Evolutionary conservation across 2,329 filamentous ascomycete genomes (phyloP).

Genomic region (Fusarium poae): DNA sequence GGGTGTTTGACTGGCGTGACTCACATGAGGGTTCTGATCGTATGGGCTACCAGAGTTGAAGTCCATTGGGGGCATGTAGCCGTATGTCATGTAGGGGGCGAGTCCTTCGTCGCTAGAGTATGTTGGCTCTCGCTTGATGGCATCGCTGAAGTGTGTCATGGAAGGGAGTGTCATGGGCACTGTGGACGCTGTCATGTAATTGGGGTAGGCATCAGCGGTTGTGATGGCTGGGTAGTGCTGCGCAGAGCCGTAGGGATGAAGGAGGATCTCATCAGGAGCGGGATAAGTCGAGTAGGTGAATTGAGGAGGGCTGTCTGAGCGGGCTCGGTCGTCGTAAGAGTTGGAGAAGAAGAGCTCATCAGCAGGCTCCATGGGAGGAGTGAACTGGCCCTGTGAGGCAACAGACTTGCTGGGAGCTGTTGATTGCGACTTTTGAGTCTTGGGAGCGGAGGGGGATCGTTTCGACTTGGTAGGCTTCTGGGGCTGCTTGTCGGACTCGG

Average conservation of each 20-base stretch:
- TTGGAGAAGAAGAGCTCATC: slow-evolving; percentile 76
- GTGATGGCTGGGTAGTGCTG: slow-evolving; percentile 66
- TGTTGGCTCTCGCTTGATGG: slow-evolving; percentile 73
- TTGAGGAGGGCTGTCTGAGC: slow-evolving; percentile 78
- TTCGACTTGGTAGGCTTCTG: slow-evolving; percentile 51
- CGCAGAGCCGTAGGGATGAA: slow-evolving; percentile 69
- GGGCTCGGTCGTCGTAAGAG: slow-evolving; percentile 73
- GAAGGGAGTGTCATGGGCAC: slow-evolving; percentile 72
- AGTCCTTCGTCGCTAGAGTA: slow-evolving; percentile 70
- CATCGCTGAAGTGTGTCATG: slow-evolving; percentile 73
- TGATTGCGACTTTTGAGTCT: slow-evolving; percentile 50
- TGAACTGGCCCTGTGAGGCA: slow-evolving; percentile 67
- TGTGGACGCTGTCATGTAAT: slow-evolving; percentile 66
- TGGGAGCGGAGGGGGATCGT: slow-evolving; percentile 47
- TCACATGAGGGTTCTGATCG: slow-evolving; percentile 81
- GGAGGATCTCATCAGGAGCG: slow-evolving; percentile 73
- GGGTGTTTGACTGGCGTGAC: slow-evolving; percentile 62
- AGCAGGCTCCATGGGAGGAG: slow-evolving; percentile 69
- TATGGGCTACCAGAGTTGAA: slow-evolving; percentile 72
- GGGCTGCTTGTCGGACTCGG: slow-evolving; percentile 52
- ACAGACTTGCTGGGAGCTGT: slow-evolving; percentile 55
- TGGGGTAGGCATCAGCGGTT: slow-evolving; percentile 65
- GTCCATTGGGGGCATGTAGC: slow-evolving; percentile 74
- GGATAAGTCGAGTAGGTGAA: slow-evolving; percentile 76
- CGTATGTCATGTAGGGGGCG: slow-evolving; percentile 76